phyloP scores from a whole-genome alignment of 1,284 basidiomycete species.

The Psilocybe mexicana region DNA sequence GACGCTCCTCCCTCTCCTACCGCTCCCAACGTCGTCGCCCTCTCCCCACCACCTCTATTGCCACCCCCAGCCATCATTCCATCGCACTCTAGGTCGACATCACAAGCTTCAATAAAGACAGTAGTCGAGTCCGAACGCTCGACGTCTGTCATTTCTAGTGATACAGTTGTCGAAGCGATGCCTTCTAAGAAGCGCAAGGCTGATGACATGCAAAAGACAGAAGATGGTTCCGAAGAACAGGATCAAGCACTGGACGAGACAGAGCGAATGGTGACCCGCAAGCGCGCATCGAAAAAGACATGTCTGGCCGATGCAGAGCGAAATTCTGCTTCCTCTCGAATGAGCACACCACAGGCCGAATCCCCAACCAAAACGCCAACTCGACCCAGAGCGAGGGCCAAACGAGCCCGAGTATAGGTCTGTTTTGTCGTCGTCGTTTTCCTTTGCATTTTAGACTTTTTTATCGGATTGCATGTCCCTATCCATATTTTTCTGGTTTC shows the following conservation, averaged over 20 bases:
- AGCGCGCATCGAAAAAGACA: constrained; percentile 29
- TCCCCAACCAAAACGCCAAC: constrained; percentile 9
- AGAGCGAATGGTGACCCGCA: constrained; percentile 36
- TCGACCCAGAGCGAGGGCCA: constrained; percentile 18
- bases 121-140: constrained; percentile 31
- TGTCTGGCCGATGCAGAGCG: constrained; percentile 17
- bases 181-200: constrained; percentile 26
- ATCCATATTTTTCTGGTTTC: neutral
- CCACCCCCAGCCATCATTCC: constrained; percentile 21
- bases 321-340: constrained; percentile 9
- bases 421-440: constrained; percentile 2
- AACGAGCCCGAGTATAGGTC: constrained; percentile 21
- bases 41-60: constrained; percentile 3
- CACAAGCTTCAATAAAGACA: constrained; percentile 37
- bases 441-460: constrained; percentile 2
- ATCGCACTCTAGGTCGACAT: constrained; percentile 34
- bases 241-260: constrained; percentile 14
- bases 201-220: constrained; percentile 17
- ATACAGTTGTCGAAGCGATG: constrained; percentile 29
- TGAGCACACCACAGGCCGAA: constrained; percentile 12
- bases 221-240: constrained; percentile 19
- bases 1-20: constrained; percentile 1
- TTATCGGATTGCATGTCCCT: constrained; percentile 4
- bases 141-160: constrained; percentile 31
- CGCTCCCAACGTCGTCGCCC: neutral